Conservation (phyloP, 2,329 filamentous ascomycete genomes). For the Aquanectria penicillioides region DNA sequence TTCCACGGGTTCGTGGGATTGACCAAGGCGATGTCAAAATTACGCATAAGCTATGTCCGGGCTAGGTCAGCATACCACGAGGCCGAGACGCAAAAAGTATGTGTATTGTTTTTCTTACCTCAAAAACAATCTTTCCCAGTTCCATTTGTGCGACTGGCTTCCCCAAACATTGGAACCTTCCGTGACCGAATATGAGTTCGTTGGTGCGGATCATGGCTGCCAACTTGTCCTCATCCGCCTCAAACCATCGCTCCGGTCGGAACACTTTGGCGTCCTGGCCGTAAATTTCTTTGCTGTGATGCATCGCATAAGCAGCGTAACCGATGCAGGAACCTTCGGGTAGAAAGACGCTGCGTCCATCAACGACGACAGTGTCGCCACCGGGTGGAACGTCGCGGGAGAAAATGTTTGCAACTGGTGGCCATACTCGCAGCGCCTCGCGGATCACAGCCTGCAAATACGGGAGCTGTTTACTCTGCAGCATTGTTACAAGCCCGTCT, state of each 20-base stretch:
- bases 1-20: conserved; percentile 42
- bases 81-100: background rate
- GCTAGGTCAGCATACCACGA: background rate
- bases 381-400: conserved; percentile 43
- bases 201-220: conserved; percentile 46
- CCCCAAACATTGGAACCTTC: conserved; percentile 51
- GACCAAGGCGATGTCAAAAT: conserved; percentile 43
- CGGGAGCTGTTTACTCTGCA: conserved; percentile 51
- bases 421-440: conserved; percentile 58
- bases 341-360: conserved; percentile 51
- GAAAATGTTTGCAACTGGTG: conserved; percentile 53
- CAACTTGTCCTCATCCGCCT: conserved; percentile 42
- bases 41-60: conserved; percentile 38
- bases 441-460: conserved; percentile 62
- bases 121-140: conserved; percentile 50
- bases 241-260: conserved; percentile 51
- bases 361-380: conserved; percentile 44
- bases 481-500: conserved; percentile 36
- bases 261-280: conserved; percentile 48
- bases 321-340: conserved; percentile 46
- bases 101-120: conserved; percentile 45
- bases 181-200: conserved; percentile 51
- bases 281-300: conserved; percentile 44
- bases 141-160: conserved; percentile 51
- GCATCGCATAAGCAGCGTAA: conserved; percentile 44